Conservation (phyloP, 139 green algal species). For the Yamagishiella unicocca region DNA sequence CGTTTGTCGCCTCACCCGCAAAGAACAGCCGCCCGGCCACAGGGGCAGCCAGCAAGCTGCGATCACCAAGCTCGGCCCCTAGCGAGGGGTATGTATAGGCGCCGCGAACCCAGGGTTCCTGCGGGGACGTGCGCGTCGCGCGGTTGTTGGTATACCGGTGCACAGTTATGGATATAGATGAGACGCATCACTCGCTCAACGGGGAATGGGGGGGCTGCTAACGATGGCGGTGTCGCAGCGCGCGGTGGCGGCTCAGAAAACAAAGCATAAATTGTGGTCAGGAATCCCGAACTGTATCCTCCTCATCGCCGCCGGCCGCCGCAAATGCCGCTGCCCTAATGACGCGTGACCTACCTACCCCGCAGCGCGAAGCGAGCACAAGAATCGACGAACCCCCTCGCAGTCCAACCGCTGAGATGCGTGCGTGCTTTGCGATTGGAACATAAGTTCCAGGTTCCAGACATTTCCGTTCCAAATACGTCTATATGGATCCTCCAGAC, state of each 20-base stretch:
- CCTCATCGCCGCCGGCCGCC: background rate
- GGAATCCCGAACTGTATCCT: background rate
- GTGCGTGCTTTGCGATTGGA: too few relatives aligned
- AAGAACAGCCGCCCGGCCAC: slow-evolving; percentile 81
- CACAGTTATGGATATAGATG: background rate
- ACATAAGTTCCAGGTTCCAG: too few relatives aligned
- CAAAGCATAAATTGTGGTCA: slow-evolving; percentile 40
- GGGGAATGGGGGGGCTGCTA: too few relatives aligned
- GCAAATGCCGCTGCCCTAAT: background rate
- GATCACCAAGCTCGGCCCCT: slow-evolving; percentile 66
- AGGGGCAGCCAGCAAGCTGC: slow-evolving; percentile 71
- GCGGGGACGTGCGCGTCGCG: background rate
- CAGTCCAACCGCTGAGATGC: too few relatives aligned
- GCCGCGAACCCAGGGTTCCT: slow-evolving; percentile 72
- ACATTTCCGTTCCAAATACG: too few relatives aligned
- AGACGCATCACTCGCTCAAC: too few relatives aligned
- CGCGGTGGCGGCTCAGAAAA: slow-evolving; percentile 34
- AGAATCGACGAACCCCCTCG: too few relatives aligned
- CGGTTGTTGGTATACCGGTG: too few relatives aligned
- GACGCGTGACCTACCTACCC: too few relatives aligned
- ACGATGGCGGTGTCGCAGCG: too few relatives aligned
- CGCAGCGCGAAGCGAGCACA: too few relatives aligned
- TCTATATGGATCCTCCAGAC: too few relatives aligned
- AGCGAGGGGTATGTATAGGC: slow-evolving; percentile 84
- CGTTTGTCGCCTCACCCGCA: slow-evolving; percentile 85